phyloP scores from a whole-genome alignment of 768 basidiomycete genomes.

The Obba rivulosa region DNA sequence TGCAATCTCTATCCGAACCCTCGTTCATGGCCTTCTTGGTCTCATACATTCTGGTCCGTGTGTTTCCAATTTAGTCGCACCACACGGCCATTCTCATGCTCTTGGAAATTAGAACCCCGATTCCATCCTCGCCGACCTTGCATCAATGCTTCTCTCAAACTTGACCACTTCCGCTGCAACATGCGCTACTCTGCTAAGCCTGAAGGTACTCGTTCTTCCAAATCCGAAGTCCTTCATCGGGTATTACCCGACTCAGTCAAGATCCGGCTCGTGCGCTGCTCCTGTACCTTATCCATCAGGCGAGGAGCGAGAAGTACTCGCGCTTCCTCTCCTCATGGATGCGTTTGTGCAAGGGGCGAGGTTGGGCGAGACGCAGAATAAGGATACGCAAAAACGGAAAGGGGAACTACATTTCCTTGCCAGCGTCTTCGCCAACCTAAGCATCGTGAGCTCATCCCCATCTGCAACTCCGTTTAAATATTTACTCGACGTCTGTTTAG shows the following conservation, averaged over 20 bases:
- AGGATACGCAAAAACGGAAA: slow-evolving; percentile 52
- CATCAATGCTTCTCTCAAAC: slow-evolving; percentile 97
- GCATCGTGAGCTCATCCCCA: slow-evolving; percentile 45
- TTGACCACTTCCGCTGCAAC: slow-evolving; percentile 70
- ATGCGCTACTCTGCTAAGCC: slow-evolving; percentile 55
- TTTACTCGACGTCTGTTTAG: slow-evolving; percentile 33
- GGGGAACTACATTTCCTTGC: slow-evolving; percentile 87
- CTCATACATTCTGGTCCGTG: slow-evolving; percentile 85
- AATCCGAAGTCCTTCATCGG: slow-evolving; percentile 43
- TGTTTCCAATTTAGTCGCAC: background rate
- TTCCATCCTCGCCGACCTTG: slow-evolving; percentile 87
- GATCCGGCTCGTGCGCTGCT: slow-evolving; percentile 71
- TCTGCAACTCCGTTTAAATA: background rate
- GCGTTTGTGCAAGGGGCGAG: slow-evolving; percentile 77
- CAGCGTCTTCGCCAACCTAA: slow-evolving; percentile 91
- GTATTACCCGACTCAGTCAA: slow-evolving; percentile 71
- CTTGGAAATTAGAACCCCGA: slow-evolving; percentile 64
- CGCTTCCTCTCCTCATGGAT: slow-evolving; percentile 81
- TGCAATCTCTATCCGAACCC: slow-evolving; percentile 60
- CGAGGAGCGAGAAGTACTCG: slow-evolving; percentile 48
- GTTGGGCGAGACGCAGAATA: slow-evolving; percentile 43
- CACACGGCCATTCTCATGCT: slow-evolving; percentile 8
- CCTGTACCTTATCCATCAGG: slow-evolving; percentile 67
- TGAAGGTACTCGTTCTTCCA: slow-evolving; percentile 61
- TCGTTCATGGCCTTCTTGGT: slow-evolving; percentile 77